Conservation (phyloP, 2,329 filamentous ascomycete genomes). For the Colletotrichum chlorophyti region DNA sequence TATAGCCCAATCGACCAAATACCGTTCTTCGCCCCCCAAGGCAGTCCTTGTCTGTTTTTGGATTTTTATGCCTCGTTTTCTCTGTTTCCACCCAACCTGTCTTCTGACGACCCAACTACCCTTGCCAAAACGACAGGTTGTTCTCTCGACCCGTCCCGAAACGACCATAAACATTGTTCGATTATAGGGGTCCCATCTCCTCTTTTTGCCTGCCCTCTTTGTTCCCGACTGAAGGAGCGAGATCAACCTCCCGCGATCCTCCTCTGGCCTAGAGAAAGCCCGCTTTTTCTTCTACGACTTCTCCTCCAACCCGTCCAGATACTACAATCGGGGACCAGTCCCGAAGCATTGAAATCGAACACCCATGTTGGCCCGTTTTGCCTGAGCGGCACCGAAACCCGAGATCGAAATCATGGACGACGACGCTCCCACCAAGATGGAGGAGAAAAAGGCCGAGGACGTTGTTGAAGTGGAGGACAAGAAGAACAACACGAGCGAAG, state of each 20-base stretch:
- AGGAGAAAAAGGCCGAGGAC: slow-evolving; percentile 31
- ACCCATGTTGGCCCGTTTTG: slow-evolving; percentile 57
- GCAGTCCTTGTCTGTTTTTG: background rate
- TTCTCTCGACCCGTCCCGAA: slow-evolving; percentile 27
- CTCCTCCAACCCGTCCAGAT: slow-evolving; percentile 3
- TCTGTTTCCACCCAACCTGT: background rate
- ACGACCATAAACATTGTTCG: slow-evolving; percentile 16
- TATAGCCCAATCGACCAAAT: too few relatives aligned
- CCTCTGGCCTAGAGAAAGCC: slow-evolving; percentile 1
- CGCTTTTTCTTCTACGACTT: slow-evolving; percentile 13
- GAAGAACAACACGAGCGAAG: background rate
- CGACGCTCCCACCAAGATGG: slow-evolving; percentile 31
- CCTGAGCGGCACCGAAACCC: slow-evolving; percentile 43
- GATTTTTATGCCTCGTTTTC: too few relatives aligned
- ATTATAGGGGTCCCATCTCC: background rate
- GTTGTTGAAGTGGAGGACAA: slow-evolving; percentile 16
- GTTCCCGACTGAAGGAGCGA: background rate
- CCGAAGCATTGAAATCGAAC: slow-evolving; percentile 50
- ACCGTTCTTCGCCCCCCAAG: too few relatives aligned
- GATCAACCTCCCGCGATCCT: background rate
- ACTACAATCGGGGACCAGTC: slow-evolving; percentile 27
- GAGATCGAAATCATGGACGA: slow-evolving; percentile 17
- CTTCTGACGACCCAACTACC: background rate
- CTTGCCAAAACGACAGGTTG: background rate
- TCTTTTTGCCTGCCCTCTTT: background rate